A percentile compares a stretch with the other conserved stretches of the same genome.
These are phyloP conservation scores for Hylodesmum podocarpum DNA, from an alignment of 306 rosid genomes.

Conservation along the genomic window DNA sequence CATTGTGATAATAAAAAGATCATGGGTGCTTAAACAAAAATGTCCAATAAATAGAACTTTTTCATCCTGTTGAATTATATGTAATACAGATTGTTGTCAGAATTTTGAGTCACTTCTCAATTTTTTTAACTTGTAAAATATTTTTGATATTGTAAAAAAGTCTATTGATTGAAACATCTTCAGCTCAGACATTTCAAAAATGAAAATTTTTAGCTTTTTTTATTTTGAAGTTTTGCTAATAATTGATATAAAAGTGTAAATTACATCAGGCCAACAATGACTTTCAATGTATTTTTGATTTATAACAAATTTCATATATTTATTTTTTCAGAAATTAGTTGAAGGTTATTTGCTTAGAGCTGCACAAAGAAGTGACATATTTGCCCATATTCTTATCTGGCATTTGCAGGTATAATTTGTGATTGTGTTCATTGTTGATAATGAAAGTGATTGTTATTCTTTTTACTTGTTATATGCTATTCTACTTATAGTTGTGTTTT, in stretches of 20 bases:
- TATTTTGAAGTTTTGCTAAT: background rate
- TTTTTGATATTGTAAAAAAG: background rate
- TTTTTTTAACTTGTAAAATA: background rate
- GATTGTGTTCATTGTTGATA: background rate
- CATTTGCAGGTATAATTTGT: conserved; percentile 74
- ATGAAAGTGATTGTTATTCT: conserved; percentile 2
- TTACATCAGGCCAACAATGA: conserved; percentile 6
- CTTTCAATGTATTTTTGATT: conserved; percentile 3
- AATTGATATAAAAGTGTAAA: conserved; percentile 19
- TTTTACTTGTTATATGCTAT: background rate
- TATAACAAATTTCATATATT: conserved; percentile 27
- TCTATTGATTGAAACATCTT: background rate
- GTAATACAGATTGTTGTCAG: background rate
- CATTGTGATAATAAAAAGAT: background rate
- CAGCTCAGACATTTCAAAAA: conserved; percentile 1
- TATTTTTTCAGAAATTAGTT: conserved; percentile 71
- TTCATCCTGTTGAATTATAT: background rate
- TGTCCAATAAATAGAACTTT: background rate
- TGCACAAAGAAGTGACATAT: conserved; percentile 90
- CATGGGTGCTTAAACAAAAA: background rate
- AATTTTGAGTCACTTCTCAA: background rate
- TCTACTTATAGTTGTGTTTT: background rate
- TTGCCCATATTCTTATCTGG: conserved; percentile 97
- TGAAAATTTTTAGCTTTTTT: background rate
- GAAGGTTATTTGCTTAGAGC: conserved; percentile 98